Percentiles rank a stretch among this genome's conserved stretches.
phyloP scores from a whole-genome alignment of 2,329 filamentous ascomycete genomes.

The Fusarium torreyae region DNA sequence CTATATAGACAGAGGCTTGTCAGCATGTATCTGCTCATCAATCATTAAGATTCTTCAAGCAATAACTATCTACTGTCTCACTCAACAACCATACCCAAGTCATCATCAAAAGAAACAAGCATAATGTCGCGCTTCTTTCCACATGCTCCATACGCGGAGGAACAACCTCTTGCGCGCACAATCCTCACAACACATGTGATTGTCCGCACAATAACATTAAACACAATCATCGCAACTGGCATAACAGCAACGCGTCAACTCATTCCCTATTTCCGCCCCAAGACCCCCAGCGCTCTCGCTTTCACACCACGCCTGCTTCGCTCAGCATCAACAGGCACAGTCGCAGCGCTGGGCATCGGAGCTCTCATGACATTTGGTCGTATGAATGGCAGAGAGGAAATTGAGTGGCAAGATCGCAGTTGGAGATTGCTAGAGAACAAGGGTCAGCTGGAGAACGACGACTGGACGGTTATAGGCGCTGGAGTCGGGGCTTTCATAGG shows the following conservation, averaged over 20 bases:
- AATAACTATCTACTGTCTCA: not conserved
- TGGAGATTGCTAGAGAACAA: constrained; percentile 73
- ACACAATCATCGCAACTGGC: constrained; percentile 64
- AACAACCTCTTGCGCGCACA: constrained; percentile 68
- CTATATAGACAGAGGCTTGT: constrained; percentile 17
- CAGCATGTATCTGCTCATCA: not conserved
- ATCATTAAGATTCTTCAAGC: too few relatives aligned
- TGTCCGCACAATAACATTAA: constrained; percentile 68
- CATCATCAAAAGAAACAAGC: not conserved
- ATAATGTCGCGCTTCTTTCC: constrained; percentile 70
- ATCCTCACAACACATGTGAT: constrained; percentile 74
- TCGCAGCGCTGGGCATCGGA: constrained; percentile 62
- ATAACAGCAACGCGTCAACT: constrained; percentile 54
- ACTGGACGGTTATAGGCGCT: constrained; percentile 66
- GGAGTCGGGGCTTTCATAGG: constrained; percentile 55
- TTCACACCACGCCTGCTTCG: constrained; percentile 59
- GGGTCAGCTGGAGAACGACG: constrained; percentile 71
- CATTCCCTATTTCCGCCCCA: constrained; percentile 51
- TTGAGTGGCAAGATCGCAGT: constrained; percentile 76
- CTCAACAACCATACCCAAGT: not conserved
- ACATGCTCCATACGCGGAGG: constrained; percentile 72
- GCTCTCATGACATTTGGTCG: constrained; percentile 60
- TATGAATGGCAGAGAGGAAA: constrained; percentile 70
- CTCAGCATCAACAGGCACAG: constrained; percentile 61
- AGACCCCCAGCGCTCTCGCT: constrained; percentile 48